Conservation (phyloP, 139 green algal species). For the Volvox africanus region DNA sequence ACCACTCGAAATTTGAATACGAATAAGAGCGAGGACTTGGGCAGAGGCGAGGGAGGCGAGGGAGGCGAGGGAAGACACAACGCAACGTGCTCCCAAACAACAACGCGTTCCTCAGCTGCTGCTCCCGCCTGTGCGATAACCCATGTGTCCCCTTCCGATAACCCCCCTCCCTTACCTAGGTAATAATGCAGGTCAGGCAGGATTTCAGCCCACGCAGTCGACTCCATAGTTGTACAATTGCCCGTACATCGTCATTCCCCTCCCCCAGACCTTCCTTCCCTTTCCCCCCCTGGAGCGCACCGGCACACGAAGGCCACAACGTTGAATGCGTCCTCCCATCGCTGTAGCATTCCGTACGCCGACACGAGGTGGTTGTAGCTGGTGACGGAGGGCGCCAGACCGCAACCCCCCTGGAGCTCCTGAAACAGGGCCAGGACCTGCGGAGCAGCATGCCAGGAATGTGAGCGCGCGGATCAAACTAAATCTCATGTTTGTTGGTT, state of each 20-base stretch:
- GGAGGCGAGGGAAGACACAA: not conserved
- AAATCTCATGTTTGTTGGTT: too few relatives aligned
- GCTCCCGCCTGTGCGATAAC: too few relatives aligned
- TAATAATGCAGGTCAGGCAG: too few relatives aligned
- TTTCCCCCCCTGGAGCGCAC: not conserved
- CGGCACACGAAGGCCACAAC: slow-evolving; percentile 49
- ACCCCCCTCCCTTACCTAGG: not conserved
- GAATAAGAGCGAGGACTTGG: not conserved
- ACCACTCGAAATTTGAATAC: too few relatives aligned
- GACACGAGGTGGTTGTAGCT: slow-evolving; percentile 52
- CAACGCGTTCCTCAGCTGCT: too few relatives aligned
- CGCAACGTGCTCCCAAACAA: too few relatives aligned
- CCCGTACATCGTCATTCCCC: not conserved
- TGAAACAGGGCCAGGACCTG: slow-evolving; percentile 51
- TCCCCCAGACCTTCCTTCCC: not conserved
- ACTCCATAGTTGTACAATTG: too few relatives aligned
- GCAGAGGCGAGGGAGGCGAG: not conserved
- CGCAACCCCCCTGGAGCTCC: slow-evolving; percentile 44
- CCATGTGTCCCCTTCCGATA: not conserved
- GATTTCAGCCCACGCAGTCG: too few relatives aligned
- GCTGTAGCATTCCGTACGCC: slow-evolving; percentile 38
- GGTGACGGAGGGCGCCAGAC: slow-evolving; percentile 45
- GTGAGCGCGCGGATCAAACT: not conserved
- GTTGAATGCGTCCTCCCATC: slow-evolving; percentile 57
- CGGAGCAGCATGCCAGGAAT: not conserved